Conservation (phyloP, 176 grass and related monocot species). For the Eleusine indica region DNA sequence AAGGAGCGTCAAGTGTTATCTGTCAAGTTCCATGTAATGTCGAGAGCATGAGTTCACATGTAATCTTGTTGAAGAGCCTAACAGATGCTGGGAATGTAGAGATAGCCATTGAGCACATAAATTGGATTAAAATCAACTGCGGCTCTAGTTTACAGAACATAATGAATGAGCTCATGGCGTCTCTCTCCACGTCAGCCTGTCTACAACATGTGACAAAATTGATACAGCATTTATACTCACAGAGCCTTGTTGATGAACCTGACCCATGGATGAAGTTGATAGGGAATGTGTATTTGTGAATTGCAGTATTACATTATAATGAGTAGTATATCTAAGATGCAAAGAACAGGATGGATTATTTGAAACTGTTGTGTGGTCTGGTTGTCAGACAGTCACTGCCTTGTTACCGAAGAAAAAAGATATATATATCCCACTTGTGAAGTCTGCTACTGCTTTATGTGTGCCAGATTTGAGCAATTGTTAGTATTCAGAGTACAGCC, state of each 20-base stretch:
- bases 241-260: slow-evolving; percentile 54
- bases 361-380: background rate
- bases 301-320: background rate
- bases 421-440: background rate
- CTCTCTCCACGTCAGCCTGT: slow-evolving; percentile 72
- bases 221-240: slow-evolving; percentile 55
- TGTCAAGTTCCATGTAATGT: slow-evolving; percentile 47
- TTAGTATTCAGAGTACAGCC: slow-evolving; percentile 8
- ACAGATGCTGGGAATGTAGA: slow-evolving; percentile 67
- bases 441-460: background rate
- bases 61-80: slow-evolving; percentile 74
- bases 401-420: background rate
- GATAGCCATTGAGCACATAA: slow-evolving; percentile 73
- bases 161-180: slow-evolving; percentile 72
- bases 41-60: slow-evolving; percentile 55
- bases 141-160: slow-evolving; percentile 53
- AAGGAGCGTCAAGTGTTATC: slow-evolving; percentile 52
- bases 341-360: background rate
- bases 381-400: background rate
- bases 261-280: slow-evolving; percentile 65
- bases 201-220: slow-evolving; percentile 68
- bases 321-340: background rate
- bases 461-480: slow-evolving; percentile 34
- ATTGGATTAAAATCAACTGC: slow-evolving; percentile 54
- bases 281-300: slow-evolving; percentile 29